A percentile compares a stretch with the other conserved stretches of the same genome.
phyloP scores from a whole-genome alignment of 768 basidiomycete genomes.

The Mycena rebaudengoi region DNA sequence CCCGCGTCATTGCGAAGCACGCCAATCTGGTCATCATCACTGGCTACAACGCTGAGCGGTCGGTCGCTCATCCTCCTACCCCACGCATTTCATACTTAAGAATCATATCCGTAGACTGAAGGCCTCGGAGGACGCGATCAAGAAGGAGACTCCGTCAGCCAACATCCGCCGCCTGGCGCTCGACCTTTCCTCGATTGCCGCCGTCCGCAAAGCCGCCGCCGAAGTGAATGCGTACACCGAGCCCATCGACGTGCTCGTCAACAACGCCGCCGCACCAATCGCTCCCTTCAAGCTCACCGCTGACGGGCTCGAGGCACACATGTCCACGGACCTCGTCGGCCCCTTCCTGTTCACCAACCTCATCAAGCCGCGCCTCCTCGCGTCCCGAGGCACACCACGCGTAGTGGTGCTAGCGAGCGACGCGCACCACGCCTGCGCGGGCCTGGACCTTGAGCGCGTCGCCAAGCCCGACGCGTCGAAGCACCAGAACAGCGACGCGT shows the following conservation, averaged over 20 bases:
- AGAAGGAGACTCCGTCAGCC: neutral
- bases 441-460: neutral
- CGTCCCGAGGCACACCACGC: neutral
- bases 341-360: conserved; percentile 14
- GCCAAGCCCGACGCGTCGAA: no score
- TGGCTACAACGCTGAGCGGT: conserved; percentile 5
- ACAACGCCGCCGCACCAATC: neutral
- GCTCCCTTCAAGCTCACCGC: neutral
- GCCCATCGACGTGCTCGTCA: conserved; percentile 7
- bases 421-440: neutral
- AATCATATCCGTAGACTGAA: neutral
- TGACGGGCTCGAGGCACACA: conserved; percentile 1
- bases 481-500: no score
- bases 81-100: no score
- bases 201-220: conserved; percentile 5
- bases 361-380: neutral
- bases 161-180: neutral
- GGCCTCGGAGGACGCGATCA: conserved; percentile 1
- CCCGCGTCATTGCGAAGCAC: neutral
- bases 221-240: neutral
- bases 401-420: conserved; percentile 8
- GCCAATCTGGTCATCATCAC: conserved; percentile 1
- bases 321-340: neutral
- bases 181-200: neutral
- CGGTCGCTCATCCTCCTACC: no score